Base-by-base conservation (phyloP, 768 basidiomycete genomes). In the Leccinum sublutescens region DNA sequence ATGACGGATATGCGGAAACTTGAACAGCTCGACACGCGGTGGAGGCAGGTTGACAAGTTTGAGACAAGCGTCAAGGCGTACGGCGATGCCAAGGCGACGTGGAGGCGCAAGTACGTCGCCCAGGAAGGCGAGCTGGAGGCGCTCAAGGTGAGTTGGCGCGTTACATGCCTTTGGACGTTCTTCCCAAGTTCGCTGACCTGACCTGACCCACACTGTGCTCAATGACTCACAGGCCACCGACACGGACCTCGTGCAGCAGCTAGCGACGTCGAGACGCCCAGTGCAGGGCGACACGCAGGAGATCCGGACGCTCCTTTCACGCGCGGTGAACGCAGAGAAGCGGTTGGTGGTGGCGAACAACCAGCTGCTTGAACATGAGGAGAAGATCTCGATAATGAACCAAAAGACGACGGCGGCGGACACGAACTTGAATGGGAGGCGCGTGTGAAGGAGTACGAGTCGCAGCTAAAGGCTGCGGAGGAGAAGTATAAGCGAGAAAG, bases 1-100 rank as follows among this genome's bases (percentile, higher is more conserved):
- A 73, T 96, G 64, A 80, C 71, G 21, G 86, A 89, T 11, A 85
- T 98, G 79, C 84, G 89, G 69, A 92, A 89, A 23, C 23, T 23
- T 23, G 23, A 23, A 66, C 93, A 95, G 68, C 81, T 23, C 25
- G 96, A 98, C 63, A 76, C 80, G 27, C 85, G 93, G 62, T 95
- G 94, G 91, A 87, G 86, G 67, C 91, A 96, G 70, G 83, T 99
- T 56, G 95, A 98, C 76, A 91, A 88, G 66, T 95, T 98, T 64
- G 95, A 98, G 73, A 77, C 80, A 21, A 87, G 91, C 50, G 82
- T 97, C 54, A 95, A 91, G 79, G 81, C 82, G 10, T 86, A 89
- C 60, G 86, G 86, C 0, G 89, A 95, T 55, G 83, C 84, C n/a
- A 93, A 94, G 71, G 77, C 83, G 11, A 79, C 83, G 4, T 96